Conservation (phyloP, 2,329 filamentous ascomycete species). For the Neonectria sp. region DNA sequence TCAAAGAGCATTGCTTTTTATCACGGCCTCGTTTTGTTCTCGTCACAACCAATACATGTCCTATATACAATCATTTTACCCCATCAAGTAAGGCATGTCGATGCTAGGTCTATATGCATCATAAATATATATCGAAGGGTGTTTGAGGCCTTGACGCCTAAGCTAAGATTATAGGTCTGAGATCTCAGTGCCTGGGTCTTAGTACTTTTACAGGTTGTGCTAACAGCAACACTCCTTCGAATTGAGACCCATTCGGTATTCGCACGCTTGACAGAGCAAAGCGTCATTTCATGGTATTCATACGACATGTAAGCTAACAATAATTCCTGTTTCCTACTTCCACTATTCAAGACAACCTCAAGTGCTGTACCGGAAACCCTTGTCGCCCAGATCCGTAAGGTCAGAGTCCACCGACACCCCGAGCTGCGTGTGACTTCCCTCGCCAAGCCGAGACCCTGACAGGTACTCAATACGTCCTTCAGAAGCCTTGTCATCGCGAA, state of each 20-base stretch:
- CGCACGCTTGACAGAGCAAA: background rate
- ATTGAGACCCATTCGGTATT: background rate
- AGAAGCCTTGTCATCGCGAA: conserved; percentile 28
- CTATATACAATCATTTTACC: too few species aligned
- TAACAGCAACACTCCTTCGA: background rate
- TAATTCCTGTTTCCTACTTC: too few species aligned
- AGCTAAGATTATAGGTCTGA: too few species aligned
- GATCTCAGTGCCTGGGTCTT: background rate
- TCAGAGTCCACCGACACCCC: conserved; percentile 38
- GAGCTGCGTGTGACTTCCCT: conserved; percentile 14
- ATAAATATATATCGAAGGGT: too few species aligned
- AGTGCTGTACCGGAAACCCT: conserved; percentile 43
- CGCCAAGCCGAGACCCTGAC: conserved; percentile 11
- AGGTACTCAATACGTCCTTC: conserved; percentile 21
- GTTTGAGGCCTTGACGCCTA: too few species aligned
- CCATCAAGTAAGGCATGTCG: too few species aligned
- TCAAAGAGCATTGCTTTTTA: too few species aligned
- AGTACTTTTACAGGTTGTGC: background rate
- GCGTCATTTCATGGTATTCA: background rate
- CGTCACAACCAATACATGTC: too few species aligned
- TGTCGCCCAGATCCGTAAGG: conserved; percentile 44
- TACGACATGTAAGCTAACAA: background rate
- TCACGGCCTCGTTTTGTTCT: too few species aligned
- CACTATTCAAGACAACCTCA: conserved; percentile 12
- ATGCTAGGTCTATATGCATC: too few species aligned